Evolutionary conservation across 257 asterid genomes (phyloP).

Genomic region (Salvia splendens): DNA sequence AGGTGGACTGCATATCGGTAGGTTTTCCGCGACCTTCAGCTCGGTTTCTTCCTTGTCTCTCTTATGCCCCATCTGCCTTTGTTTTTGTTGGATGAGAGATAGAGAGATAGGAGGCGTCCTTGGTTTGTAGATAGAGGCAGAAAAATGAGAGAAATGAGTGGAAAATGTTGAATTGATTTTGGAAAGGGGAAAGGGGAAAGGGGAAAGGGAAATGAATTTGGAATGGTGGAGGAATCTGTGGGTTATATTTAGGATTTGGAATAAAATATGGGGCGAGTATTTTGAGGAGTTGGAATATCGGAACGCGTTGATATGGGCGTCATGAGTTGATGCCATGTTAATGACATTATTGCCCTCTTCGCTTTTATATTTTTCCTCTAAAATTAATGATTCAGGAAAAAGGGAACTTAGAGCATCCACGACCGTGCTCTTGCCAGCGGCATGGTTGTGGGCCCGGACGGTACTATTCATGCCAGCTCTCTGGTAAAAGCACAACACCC

Average conservation of each 20-base stretch:
- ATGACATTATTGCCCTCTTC: slow-evolving; percentile 32
- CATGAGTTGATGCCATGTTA: slow-evolving; percentile 6
- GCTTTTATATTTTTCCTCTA: too few species aligned
- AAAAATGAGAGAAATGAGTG: slow-evolving; percentile 21
- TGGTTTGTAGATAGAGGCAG: background rate
- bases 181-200: background rate
- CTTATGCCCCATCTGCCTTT: slow-evolving; percentile 58
- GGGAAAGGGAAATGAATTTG: background rate
- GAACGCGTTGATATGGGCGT: slow-evolving; percentile 37
- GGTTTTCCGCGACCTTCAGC: slow-evolving; percentile 57
- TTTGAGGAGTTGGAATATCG: slow-evolving; percentile 24
- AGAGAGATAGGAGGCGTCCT: background rate
- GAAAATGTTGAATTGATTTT: slow-evolving; percentile 18
- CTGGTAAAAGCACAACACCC: too few species aligned
- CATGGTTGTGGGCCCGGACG: too few species aligned
- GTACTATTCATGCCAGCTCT: too few species aligned
- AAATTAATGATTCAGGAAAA: too few species aligned
- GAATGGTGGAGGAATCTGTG: slow-evolving; percentile 25
- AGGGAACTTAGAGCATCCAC: too few species aligned
- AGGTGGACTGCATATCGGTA: slow-evolving; percentile 50
- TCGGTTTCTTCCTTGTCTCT: slow-evolving; percentile 75
- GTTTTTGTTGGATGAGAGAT: background rate
- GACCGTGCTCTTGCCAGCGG: too few species aligned
- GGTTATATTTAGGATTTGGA: slow-evolving; percentile 32
- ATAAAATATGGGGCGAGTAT: slow-evolving; percentile 31